A percentile compares a stretch with the other conserved stretches of the same genome.
Conservation (phyloP, 2,329 filamentous ascomycete genomes). For the Xylariomycetidae sp. region DNA sequence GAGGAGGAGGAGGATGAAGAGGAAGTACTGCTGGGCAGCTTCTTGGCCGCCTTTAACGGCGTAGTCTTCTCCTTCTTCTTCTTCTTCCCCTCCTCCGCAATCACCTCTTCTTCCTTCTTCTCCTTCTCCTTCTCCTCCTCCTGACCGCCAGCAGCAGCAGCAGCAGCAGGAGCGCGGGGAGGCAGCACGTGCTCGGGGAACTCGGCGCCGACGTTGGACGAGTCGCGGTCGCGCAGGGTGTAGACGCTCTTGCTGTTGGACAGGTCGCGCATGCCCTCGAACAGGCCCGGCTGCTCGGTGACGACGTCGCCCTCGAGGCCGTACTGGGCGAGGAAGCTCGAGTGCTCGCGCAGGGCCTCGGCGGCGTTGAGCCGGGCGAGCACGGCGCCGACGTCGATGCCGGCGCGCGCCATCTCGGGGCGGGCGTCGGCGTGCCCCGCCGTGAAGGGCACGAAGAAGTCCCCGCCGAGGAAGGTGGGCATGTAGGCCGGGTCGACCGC, state of each 20-base stretch:
- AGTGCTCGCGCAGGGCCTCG: constrained; percentile 17
- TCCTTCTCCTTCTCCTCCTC: background rate
- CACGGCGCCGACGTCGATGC: constrained; percentile 20
- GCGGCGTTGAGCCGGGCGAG: constrained; percentile 8
- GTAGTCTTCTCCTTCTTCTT: background rate
- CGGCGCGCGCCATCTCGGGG: constrained; percentile 14
- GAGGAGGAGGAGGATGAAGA: too few relatives aligned
- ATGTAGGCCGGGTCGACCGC: constrained; percentile 10
- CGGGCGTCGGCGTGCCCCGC: constrained; percentile 6
- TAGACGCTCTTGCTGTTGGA: constrained; percentile 14
- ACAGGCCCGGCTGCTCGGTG: constrained; percentile 6
- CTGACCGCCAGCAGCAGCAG: background rate
- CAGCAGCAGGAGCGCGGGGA: too few relatives aligned
- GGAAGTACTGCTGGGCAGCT: too few relatives aligned
- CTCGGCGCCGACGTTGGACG: too few relatives aligned
- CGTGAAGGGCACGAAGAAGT: constrained; percentile 21
- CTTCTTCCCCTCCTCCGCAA: background rate
- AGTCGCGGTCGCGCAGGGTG: constrained; percentile 8
- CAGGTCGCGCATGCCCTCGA: constrained; percentile 17
- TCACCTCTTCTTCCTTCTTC: background rate
- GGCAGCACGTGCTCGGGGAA: too few relatives aligned
- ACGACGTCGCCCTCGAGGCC: constrained; percentile 8
- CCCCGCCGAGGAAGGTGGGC: constrained; percentile 19
- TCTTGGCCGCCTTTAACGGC: too few relatives aligned
- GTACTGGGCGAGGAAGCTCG: constrained; percentile 18